These are phyloP conservation scores for Rutstroemia sp. DNA, from an alignment of 2,329 filamentous ascomycete species.

Conservation along the genomic window DNA sequence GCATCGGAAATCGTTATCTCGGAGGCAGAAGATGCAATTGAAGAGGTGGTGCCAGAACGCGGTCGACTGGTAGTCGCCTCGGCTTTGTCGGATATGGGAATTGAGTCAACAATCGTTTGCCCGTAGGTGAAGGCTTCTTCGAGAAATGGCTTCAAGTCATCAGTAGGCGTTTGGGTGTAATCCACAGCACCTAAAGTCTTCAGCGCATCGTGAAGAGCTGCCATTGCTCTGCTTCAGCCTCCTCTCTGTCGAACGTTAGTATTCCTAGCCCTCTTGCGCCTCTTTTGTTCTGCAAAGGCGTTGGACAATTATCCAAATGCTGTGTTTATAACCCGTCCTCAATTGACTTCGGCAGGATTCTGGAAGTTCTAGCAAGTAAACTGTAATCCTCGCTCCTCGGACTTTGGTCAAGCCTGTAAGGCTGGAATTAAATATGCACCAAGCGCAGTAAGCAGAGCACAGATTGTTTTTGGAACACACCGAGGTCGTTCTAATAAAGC, in stretches of 20 bases:
- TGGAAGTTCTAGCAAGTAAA: background rate
- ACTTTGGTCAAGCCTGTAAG: too few relatives aligned
- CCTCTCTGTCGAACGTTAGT: too few relatives aligned
- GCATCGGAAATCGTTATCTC: slow-evolving; percentile 46
- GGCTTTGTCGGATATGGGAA: slow-evolving; percentile 49
- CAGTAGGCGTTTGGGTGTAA: slow-evolving; percentile 40
- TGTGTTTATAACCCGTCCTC: background rate
- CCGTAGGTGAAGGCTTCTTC: slow-evolving; percentile 55
- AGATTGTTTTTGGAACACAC: too few relatives aligned
- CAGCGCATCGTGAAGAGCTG: slow-evolving; percentile 51
- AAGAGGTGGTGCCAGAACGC: slow-evolving; percentile 47
- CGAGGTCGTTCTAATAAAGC: too few relatives aligned
- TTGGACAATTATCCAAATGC: too few relatives aligned
- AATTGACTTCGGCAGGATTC: background rate
- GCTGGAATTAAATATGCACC: background rate
- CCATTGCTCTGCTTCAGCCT: slow-evolving; percentile 34
- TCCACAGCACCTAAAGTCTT: slow-evolving; percentile 47
- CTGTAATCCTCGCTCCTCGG: too few relatives aligned
- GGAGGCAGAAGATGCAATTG: slow-evolving; percentile 37
- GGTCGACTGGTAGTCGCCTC: slow-evolving; percentile 44
- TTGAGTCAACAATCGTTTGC: slow-evolving; percentile 67
- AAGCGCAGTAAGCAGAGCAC: background rate
- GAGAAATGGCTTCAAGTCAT: slow-evolving; percentile 47
- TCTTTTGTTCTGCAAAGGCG: too few relatives aligned
- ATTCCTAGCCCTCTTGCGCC: too few relatives aligned